These are phyloP conservation scores for Candida tibetensis DNA, from an alignment of 805 yeast species.

Conservation along the genomic window DNA sequence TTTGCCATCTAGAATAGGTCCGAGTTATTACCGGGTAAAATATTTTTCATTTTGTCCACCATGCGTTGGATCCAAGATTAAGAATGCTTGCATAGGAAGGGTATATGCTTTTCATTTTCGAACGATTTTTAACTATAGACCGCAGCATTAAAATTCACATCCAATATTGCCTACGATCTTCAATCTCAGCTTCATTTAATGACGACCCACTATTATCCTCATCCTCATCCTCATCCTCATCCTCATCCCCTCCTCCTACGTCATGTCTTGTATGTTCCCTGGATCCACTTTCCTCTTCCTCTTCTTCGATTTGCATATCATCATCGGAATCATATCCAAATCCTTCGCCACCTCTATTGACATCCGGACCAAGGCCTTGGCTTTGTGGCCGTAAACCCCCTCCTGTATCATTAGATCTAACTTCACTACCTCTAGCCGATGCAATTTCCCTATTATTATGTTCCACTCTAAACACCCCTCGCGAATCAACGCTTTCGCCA, in stretches of 20 bases:
- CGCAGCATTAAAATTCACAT: too few species aligned
- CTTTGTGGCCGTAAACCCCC: not conserved
- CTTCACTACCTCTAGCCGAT: not conserved
- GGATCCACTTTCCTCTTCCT: conserved; percentile 15
- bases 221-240: conserved; percentile 13
- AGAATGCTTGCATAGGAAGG: too few species aligned
- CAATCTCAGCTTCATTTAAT: conserved; percentile 14
- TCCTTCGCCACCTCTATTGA: conserved; percentile 31
- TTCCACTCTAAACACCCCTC: too few species aligned
- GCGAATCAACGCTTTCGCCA: not conserved
- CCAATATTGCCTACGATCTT: conserved; percentile 11
- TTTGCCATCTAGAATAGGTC: too few species aligned
- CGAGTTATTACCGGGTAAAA: too few species aligned
- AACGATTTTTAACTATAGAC: too few species aligned
- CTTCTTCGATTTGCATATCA: conserved; percentile 14
- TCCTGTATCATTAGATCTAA: not conserved
- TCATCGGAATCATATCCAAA: conserved; percentile 28
- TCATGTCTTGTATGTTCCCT: conserved; percentile 16
- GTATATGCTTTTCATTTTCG: too few species aligned
- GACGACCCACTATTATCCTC: conserved; percentile 13
- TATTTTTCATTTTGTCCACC: too few species aligned
- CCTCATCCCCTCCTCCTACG: conserved; percentile 15
- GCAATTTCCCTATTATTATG: not conserved
- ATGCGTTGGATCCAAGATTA: too few species aligned
- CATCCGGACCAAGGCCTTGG: conserved; percentile 14